Conservation (phyloP, 805 yeast species). For the Starmerella kuoi region DNA sequence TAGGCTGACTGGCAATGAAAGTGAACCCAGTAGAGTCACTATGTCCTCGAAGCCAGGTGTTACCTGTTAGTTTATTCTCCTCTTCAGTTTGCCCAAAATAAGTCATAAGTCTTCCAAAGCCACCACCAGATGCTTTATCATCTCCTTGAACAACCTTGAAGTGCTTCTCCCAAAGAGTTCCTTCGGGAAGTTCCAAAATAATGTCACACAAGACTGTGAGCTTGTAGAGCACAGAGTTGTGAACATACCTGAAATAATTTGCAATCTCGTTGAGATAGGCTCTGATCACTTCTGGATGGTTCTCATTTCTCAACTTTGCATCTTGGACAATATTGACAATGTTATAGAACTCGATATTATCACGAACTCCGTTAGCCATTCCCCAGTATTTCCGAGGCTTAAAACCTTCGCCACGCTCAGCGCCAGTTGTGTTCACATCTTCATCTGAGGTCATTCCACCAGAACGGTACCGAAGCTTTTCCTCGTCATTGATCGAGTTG, state of each 20-base stretch:
- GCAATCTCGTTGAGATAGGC: slow-evolving; percentile 34
- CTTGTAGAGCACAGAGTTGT: slow-evolving; percentile 31
- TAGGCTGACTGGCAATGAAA: slow-evolving; percentile 34
- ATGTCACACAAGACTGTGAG: slow-evolving; percentile 35
- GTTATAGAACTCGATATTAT: slow-evolving; percentile 37
- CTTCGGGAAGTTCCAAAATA: slow-evolving; percentile 38
- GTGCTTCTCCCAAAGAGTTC: slow-evolving; percentile 31
- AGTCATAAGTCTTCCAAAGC: slow-evolving; percentile 32
- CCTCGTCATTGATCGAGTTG: slow-evolving; percentile 33
- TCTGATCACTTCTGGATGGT: slow-evolving; percentile 34
- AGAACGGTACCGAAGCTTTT: slow-evolving; percentile 32
- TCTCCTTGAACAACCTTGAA: slow-evolving; percentile 31
- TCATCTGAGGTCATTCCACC: slow-evolving; percentile 32
- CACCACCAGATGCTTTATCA: slow-evolving; percentile 31
- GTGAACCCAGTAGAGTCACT: slow-evolving; percentile 36
- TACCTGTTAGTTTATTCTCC: slow-evolving; percentile 28
- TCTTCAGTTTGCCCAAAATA: slow-evolving; percentile 30
- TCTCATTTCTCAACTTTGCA: slow-evolving; percentile 25
- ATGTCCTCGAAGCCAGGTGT: slow-evolving; percentile 39
- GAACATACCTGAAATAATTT: slow-evolving; percentile 33
- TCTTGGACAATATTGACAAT: slow-evolving; percentile 33
- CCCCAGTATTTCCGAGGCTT: slow-evolving; percentile 41
- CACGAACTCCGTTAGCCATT: slow-evolving; percentile 35
- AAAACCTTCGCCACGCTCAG: slow-evolving; percentile 38
- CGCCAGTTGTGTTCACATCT: slow-evolving; percentile 30